Evolutionary conservation across 495 filamentous ascomycete species (phyloP).

Genomic region (Stereocaulon alpinum): DNA sequence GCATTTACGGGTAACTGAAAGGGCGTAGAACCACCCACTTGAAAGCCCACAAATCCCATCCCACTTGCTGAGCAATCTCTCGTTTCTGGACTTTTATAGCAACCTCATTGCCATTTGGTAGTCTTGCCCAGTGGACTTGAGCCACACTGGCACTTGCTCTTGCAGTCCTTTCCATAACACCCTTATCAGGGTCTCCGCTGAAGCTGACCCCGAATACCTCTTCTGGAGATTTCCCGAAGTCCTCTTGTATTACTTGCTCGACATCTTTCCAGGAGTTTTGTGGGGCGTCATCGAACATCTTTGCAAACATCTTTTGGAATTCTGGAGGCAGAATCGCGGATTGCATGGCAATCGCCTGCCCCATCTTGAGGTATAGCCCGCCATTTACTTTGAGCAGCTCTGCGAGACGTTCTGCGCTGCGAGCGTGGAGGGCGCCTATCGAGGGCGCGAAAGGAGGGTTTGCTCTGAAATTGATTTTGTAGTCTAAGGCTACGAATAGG

Average conservation of each 20-base stretch:
- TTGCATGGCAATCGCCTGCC: slow-evolving; percentile 98
- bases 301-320: slow-evolving; percentile 88
- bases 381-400: slow-evolving; percentile 75
- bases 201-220: slow-evolving; percentile 87
- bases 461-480: slow-evolving; percentile 90
- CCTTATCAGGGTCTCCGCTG: slow-evolving; percentile 50
- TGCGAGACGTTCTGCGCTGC: slow-evolving; percentile 73
- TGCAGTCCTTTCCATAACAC: slow-evolving; percentile 79
- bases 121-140: slow-evolving; percentile 88
- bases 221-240: slow-evolving; percentile 73
- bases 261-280: slow-evolving; percentile 89
- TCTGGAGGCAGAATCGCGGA: slow-evolving; percentile 83
- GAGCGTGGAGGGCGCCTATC: slow-evolving; percentile 61
- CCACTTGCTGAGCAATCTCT: slow-evolving; percentile 80
- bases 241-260: slow-evolving; percentile 74
- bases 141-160: slow-evolving; percentile 86
- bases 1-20: background rate
- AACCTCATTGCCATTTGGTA: slow-evolving; percentile 77
- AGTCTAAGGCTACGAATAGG: slow-evolving; percentile 76
- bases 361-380: slow-evolving; percentile 93
- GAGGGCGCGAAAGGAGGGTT: slow-evolving; percentile 57
- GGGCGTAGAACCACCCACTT: slow-evolving; percentile 46
- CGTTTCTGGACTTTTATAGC: slow-evolving; percentile 95
- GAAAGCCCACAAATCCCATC: slow-evolving; percentile 92
- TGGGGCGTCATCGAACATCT: slow-evolving; percentile 97